phyloP scores from a whole-genome alignment of 1,284 basidiomycete genomes.

The Entoloma clypeatum region DNA sequence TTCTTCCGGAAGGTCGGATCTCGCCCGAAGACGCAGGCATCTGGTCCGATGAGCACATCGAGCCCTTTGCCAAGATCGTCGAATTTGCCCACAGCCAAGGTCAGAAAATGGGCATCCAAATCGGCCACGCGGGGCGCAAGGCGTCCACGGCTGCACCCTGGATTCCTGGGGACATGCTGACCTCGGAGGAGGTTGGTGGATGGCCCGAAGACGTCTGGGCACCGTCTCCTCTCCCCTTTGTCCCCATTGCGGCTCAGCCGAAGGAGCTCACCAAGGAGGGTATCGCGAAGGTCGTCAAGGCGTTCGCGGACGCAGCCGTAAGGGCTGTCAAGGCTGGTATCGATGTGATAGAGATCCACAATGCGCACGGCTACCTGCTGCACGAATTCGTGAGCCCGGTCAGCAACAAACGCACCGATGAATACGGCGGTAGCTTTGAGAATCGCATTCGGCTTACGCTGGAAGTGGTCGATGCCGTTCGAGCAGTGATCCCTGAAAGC shows the following conservation, averaged over 20 bases:
- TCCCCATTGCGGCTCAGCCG: no score
- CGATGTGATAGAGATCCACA: constrained; percentile 83
- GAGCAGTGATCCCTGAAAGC: constrained; percentile 54
- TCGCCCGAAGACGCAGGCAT: constrained; percentile 64
- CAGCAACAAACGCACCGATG: constrained; percentile 66
- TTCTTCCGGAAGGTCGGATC: constrained; percentile 76
- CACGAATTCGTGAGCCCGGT: constrained; percentile 67
- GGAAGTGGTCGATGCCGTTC: constrained; percentile 49
- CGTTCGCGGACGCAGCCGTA: constrained; percentile 61
- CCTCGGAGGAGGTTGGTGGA: constrained; percentile 45
- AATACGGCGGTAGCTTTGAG: constrained; percentile 67
- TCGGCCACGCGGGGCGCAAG: constrained; percentile 77
- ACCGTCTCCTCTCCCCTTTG: constrained; percentile 8
- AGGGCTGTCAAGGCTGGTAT: constrained; percentile 61
- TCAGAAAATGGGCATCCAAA: constrained; percentile 67
- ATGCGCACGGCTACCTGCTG: constrained; percentile 63
- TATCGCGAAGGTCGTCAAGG: constrained; percentile 58
- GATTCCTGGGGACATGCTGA: constrained; percentile 45
- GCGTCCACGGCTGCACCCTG: constrained; percentile 62
- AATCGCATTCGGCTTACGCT: constrained; percentile 71
- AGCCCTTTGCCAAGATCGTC: constrained; percentile 60
- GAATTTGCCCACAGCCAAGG: constrained; percentile 64
- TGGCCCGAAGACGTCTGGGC: constrained; percentile 56
- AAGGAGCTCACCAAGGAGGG: constrained; percentile 50
- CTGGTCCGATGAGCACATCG: constrained; percentile 71